These are phyloP conservation scores for Nymphaea colorata DNA, from an alignment of 164 flowering plant genomes.

Conservation along the genomic window DNA sequence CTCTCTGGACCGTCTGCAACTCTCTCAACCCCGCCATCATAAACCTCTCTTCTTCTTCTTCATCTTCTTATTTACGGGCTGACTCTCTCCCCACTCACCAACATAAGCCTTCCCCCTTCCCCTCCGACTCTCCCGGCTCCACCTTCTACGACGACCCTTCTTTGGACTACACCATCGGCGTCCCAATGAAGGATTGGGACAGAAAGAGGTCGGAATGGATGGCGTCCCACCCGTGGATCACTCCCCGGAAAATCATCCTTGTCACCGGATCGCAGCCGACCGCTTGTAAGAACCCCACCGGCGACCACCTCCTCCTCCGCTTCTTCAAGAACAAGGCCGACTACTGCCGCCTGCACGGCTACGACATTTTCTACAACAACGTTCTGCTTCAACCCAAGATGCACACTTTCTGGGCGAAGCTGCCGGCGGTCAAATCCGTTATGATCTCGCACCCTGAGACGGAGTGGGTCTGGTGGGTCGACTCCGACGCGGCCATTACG, in stretches of 20 bases:
- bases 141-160: conserved; percentile 38
- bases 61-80: not conserved
- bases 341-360: conserved; percentile 35
- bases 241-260: conserved; percentile 11
- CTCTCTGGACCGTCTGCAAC: conserved; percentile 25
- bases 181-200: conserved; percentile 25
- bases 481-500: conserved; percentile 87
- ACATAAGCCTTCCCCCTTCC: not conserved
- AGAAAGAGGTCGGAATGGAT: conserved; percentile 26
- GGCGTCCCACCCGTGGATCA: conserved; percentile 20
- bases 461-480: conserved; percentile 99
- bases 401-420: conserved; percentile 75
- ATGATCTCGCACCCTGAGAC: conserved; percentile 97
- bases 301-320: conserved; percentile 34
- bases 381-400: conserved; percentile 47
- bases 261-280: conserved; percentile 22
- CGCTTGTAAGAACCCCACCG: conserved; percentile 33
- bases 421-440: conserved; percentile 63
- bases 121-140: not conserved
- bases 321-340: conserved; percentile 51
- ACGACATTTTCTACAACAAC: conserved; percentile 39
- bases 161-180: conserved; percentile 22
- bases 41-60: not conserved
- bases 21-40: conserved; percentile 12
- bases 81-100: not conserved